phyloP scores from a whole-genome alignment of 2,329 filamentous ascomycete genomes.

The Monosporascus sp. region DNA sequence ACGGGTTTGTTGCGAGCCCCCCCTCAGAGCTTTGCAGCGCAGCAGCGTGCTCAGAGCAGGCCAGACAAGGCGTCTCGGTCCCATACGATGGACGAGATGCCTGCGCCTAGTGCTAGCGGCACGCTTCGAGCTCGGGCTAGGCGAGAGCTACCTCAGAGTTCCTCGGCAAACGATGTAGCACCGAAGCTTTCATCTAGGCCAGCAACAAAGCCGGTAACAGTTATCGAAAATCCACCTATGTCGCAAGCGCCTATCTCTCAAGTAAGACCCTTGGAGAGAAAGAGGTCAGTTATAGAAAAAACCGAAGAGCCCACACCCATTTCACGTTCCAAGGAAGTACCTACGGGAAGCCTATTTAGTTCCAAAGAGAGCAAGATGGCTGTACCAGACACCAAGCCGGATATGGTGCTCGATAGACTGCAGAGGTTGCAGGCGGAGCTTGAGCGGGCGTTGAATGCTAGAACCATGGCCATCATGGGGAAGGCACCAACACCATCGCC shows the following conservation, averaged over 20 bases:
- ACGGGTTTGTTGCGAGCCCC: slow-evolving; percentile 45
- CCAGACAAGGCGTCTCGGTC: slow-evolving; percentile 29
- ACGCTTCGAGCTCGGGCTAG: slow-evolving; percentile 23
- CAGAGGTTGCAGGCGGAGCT: slow-evolving; percentile 53
- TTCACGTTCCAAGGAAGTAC: slow-evolving; percentile 19
- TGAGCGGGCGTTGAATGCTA: slow-evolving; percentile 57
- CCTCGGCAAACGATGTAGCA: slow-evolving; percentile 17
- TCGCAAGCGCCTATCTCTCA: slow-evolving; percentile 3
- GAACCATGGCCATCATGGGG: slow-evolving; percentile 55
- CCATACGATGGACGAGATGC: slow-evolving; percentile 27
- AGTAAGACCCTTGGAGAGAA: slow-evolving; percentile 6
- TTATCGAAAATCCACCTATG: slow-evolving; percentile 3
- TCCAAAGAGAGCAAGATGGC: slow-evolving; percentile 44
- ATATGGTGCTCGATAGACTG: slow-evolving; percentile 51
- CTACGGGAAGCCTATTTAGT: slow-evolving; percentile 48
- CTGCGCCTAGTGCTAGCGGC: slow-evolving; percentile 22
- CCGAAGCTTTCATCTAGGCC: slow-evolving; percentile 11
- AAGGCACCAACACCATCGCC: slow-evolving; percentile 49
- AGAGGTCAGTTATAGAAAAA: slow-evolving; percentile 1
- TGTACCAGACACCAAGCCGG: slow-evolving; percentile 50
- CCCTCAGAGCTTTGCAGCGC: slow-evolving; percentile 61
- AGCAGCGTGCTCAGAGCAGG: slow-evolving; percentile 54
- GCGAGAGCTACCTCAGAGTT: slow-evolving; percentile 20
- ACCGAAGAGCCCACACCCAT: slow-evolving; percentile 6
- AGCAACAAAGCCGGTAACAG: slow-evolving; percentile 7